A percentile compares a stretch with the other conserved stretches of the same genome.
Evolutionary conservation across 495 filamentous ascomycete species (phyloP).

Genomic region (Lentithecium fluviatile): DNA sequence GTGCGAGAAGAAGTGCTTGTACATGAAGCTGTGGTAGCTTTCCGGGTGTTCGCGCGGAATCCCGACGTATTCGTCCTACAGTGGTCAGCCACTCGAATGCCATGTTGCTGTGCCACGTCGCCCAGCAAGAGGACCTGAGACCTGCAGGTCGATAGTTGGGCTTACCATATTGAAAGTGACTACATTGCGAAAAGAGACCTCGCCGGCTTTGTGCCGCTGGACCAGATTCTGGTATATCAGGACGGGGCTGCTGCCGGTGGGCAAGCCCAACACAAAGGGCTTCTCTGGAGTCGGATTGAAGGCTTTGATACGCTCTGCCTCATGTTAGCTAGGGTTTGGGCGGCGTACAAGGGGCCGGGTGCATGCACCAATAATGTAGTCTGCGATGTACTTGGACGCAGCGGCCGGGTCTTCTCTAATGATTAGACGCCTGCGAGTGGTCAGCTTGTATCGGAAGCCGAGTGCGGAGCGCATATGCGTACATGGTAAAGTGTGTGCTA

Average conservation of each 20-base stretch:
- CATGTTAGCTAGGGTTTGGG: constrained; percentile 16
- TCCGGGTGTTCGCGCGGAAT: constrained; percentile 78
- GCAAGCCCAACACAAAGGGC: constrained; percentile 80
- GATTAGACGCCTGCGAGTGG: constrained; percentile 69
- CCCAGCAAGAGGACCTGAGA: constrained; percentile 18
- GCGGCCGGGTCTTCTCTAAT: constrained; percentile 67
- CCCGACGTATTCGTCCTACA: constrained; percentile 81
- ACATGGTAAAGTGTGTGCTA: constrained; percentile 22
- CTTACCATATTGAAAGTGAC: constrained; percentile 89
- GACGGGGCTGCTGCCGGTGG: constrained; percentile 77
- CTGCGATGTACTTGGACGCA: constrained; percentile 72
- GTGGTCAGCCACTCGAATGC: constrained; percentile 7
- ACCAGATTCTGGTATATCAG: constrained; percentile 76
- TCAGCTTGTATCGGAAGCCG: constrained; percentile 18
- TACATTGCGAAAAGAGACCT: constrained; percentile 83
- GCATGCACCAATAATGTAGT: constrained; percentile 73
- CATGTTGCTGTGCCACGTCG: constrained; percentile 11
- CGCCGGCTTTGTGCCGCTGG: constrained; percentile 69
- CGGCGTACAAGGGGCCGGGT: constrained; percentile 18
- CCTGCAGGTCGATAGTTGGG: background rate
- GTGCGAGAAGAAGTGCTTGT: constrained; percentile 84
- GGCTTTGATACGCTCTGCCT: constrained; percentile 63
- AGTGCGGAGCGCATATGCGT: constrained; percentile 18
- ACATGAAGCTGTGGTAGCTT: constrained; percentile 89
- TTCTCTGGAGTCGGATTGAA: constrained; percentile 67